phyloP scores from a whole-genome alignment of 2,329 filamentous ascomycete genomes.

The Colletotrichum sp. region DNA sequence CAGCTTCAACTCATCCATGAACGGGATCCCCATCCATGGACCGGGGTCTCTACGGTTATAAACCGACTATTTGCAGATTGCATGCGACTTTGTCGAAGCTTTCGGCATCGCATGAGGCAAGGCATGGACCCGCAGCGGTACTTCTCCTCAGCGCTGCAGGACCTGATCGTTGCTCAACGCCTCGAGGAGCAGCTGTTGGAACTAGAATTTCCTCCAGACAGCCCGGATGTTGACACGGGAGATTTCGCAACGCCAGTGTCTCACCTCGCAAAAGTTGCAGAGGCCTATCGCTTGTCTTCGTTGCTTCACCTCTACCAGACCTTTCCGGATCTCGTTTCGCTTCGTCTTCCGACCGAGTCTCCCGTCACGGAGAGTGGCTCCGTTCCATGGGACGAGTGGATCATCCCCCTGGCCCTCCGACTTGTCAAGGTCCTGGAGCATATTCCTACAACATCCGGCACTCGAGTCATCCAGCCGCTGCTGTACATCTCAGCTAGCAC shows the following conservation, averaged over 20 bases:
- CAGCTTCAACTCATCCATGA: background rate
- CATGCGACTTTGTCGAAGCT: constrained; percentile 38
- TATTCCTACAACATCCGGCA: constrained; percentile 37
- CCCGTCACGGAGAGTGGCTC: constrained; percentile 9
- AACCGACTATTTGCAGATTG: constrained; percentile 37
- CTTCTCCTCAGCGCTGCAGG: constrained; percentile 28
- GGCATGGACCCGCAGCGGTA: constrained; percentile 25
- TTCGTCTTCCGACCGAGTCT: constrained; percentile 28
- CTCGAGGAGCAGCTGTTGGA: constrained; percentile 38
- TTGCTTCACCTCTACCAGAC: constrained; percentile 44
- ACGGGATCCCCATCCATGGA: constrained; percentile 38
- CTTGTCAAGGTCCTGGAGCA: constrained; percentile 36
- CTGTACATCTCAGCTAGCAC: constrained; percentile 41
- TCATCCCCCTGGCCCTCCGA: constrained; percentile 35
- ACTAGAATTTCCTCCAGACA: constrained; percentile 28
- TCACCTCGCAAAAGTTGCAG: constrained; percentile 38
- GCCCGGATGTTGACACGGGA: constrained; percentile 28
- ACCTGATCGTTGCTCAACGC: constrained; percentile 35
- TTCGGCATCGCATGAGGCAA: constrained; percentile 28
- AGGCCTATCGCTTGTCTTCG: constrained; percentile 39
- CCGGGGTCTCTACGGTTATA: constrained; percentile 36
- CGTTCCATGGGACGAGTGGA: constrained; percentile 39
- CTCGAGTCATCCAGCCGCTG: constrained; percentile 39
- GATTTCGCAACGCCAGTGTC: constrained; percentile 28
- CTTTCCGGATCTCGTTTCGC: constrained; percentile 34